Conservation (phyloP, 83 land plant genomes). For the Isoetes engelmannii region DNA sequence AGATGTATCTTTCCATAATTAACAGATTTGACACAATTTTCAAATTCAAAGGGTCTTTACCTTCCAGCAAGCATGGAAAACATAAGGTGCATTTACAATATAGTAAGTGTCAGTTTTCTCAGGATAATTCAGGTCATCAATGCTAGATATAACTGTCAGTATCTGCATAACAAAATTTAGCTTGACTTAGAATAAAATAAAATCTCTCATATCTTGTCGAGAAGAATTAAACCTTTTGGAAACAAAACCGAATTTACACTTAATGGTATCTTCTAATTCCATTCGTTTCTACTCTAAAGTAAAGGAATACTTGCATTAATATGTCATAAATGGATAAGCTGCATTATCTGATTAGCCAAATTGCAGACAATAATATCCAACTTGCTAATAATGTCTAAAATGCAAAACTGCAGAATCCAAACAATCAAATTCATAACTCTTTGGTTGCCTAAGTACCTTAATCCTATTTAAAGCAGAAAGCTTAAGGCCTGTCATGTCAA, state of each 20-base stretch:
- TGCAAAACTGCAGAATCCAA: not conserved
- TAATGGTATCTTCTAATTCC: too few species aligned
- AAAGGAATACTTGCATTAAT: conserved; percentile 33
- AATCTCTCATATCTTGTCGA: too few species aligned
- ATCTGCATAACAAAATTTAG: conserved; percentile 12
- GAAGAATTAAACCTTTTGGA: too few species aligned
- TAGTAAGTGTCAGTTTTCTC: conserved; percentile 92
- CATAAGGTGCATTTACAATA: conserved; percentile 88
- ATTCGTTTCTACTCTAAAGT: not conserved
- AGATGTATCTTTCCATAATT: too few species aligned
- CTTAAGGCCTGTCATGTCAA: conserved; percentile 92
- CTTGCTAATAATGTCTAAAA: not conserved
- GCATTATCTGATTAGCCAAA: not conserved
- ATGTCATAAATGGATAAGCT: not conserved
- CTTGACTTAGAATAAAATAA: not conserved
- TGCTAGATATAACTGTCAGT: conserved; percentile 63
- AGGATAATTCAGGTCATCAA: conserved; percentile 93
- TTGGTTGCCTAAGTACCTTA: conserved; percentile 39
- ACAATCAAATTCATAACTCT: not conserved
- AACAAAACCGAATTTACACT: too few species aligned
- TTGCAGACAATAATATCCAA: not conserved
- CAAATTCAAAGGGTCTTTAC: conserved; percentile 20
- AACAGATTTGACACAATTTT: too few species aligned
- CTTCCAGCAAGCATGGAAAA: conserved; percentile 97
- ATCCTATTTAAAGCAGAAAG: conserved; percentile 75